phyloP scores from a whole-genome alignment of 352 stramenopile genomes.

The Thraustochytrium sp. region DNA sequence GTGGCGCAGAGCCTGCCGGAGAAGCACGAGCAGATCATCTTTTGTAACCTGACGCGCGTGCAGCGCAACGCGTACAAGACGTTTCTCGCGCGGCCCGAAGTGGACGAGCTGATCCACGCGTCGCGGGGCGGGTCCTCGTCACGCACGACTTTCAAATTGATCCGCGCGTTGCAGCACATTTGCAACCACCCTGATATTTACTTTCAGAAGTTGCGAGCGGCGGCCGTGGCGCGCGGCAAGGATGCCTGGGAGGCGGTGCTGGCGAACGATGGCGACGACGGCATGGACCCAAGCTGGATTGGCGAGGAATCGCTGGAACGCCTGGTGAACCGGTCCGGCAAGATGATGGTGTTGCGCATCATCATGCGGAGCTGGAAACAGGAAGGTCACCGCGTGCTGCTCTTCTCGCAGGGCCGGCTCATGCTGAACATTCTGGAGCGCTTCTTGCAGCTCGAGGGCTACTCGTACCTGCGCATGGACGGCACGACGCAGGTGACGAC shows the following conservation, averaged over 20 bases:
- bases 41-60: conserved; percentile 80
- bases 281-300: background rate
- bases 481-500: conserved; percentile 87
- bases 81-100: conserved; percentile 56
- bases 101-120: conserved; percentile 59
- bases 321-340: conserved; percentile 62
- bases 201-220: conserved; percentile 38
- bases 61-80: conserved; percentile 82
- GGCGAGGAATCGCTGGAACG: conserved; percentile 50
- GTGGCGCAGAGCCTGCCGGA: conserved; percentile 73
- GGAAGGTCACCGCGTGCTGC: conserved; percentile 88
- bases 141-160: conserved; percentile 30
- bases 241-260: background rate
- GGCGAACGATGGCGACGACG: background rate
- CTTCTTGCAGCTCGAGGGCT: conserved; percentile 70
- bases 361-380: conserved; percentile 88
- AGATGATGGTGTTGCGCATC: conserved; percentile 91
- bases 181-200: conserved; percentile 48
- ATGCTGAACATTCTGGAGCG: conserved; percentile 96
- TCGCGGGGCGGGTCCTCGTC: background rate
- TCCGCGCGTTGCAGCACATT: conserved; percentile 41
- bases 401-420: conserved; percentile 92
- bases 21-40: conserved; percentile 98
- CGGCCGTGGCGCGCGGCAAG: conserved; percentile 10
- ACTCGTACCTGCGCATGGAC: conserved; percentile 88